phyloP scores from a whole-genome alignment of 2,329 filamentous ascomycete species.

The Aureobasidium vineae region DNA sequence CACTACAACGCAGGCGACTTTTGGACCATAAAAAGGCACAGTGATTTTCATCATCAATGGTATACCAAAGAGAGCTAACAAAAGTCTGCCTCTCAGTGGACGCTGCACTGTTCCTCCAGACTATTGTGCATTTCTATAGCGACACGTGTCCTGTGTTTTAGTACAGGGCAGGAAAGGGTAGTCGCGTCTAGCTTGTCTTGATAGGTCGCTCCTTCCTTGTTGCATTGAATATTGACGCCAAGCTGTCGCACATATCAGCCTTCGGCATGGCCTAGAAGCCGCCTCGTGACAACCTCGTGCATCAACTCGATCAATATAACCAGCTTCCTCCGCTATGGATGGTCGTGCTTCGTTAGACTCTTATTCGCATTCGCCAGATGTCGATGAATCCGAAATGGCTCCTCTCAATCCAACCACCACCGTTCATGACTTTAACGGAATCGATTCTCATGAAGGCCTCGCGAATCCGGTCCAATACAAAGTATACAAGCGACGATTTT shows the following conservation, averaged over 20 bases:
- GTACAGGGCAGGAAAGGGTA: neutral
- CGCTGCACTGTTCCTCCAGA: neutral
- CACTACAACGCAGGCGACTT: neutral
- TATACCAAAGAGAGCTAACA: neutral
- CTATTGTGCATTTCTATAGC: neutral
- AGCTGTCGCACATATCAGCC: neutral
- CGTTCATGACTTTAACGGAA: neutral
- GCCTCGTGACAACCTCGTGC: neutral
- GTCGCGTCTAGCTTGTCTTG: neutral
- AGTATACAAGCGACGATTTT: conserved; percentile 84
- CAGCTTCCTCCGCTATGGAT: neutral
- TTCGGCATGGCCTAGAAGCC: neutral
- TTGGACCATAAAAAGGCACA: neutral
- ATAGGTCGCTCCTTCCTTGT: neutral
- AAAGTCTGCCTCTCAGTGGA: neutral
- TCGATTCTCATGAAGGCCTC: neutral
- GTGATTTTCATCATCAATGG: neutral
- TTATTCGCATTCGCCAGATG: neutral
- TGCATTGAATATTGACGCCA: neutral
- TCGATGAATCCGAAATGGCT: conserved; percentile 6
- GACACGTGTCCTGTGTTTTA: neutral
- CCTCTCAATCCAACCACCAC: neutral
- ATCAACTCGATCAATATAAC: neutral
- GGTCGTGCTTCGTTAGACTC: neutral
- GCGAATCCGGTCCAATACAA: conserved; percentile 36